Percentiles rank a stretch among this genome's conserved stretches.
Evolutionary conservation across 2,329 filamentous ascomycete genomes (phyloP).

Genomic region (Venturia carpophila): DNA sequence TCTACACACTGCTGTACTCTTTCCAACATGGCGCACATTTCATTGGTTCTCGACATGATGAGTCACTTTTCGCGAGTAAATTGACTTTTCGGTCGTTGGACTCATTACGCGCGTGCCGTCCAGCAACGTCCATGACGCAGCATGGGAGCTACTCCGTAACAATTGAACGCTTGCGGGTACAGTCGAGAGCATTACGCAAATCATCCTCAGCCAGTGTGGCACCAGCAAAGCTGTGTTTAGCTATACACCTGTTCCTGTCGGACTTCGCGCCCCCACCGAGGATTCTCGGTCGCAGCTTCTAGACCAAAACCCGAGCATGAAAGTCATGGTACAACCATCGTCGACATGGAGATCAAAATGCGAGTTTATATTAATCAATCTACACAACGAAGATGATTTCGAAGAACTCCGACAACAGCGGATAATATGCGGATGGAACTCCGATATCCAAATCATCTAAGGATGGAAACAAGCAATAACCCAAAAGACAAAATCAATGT

Average conservation of each 20-base stretch:
- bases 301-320: not conserved
- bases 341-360: not conserved
- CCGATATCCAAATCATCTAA: not conserved
- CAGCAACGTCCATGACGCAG: not conserved
- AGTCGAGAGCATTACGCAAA: too few relatives aligned
- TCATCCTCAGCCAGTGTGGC: too few relatives aligned
- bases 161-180: not conserved
- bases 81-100: not conserved
- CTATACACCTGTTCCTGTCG: too few relatives aligned
- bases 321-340: not conserved
- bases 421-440: not conserved
- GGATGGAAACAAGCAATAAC: not conserved
- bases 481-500: constrained; percentile 9
- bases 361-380: not conserved
- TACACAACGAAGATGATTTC: not conserved
- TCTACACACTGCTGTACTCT: not conserved
- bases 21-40: not conserved
- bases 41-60: not conserved
- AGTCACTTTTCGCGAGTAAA: not conserved
- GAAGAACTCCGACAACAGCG: not conserved
- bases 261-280: not conserved
- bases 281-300: not conserved
- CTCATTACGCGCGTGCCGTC: not conserved
- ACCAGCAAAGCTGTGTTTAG: not conserved
- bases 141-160: not conserved